Evolutionary conservation across 2,329 filamentous ascomycete genomes (phyloP).

Genomic region (Colletotrichum sp.): DNA sequence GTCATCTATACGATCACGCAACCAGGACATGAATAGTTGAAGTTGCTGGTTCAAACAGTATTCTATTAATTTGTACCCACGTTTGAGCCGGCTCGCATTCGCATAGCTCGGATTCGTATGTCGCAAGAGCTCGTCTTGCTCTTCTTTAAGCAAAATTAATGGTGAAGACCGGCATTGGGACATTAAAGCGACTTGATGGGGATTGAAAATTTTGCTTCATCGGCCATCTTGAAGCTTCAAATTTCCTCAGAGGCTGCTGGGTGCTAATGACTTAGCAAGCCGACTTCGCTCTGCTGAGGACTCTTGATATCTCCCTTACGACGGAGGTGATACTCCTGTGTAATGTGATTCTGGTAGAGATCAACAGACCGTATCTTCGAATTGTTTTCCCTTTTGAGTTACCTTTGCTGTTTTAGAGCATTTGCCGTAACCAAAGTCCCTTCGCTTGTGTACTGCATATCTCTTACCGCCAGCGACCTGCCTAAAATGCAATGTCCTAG

Average conservation of each 20-base stretch:
- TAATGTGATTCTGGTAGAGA: rapidly evolving
- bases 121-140: not conserved
- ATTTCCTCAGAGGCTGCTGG: not conserved
- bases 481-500: not conserved
- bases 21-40: not conserved
- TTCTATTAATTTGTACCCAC: not conserved
- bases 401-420: not conserved
- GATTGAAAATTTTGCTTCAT: not conserved
- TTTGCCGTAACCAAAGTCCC: not conserved
- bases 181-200: not conserved
- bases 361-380: not conserved
- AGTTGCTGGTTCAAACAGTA: not conserved
- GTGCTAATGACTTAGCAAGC: not conserved
- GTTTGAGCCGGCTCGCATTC: not conserved
- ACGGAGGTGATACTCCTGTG: not conserved
- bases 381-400: not conserved
- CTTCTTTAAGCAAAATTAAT: not conserved
- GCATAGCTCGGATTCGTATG: not conserved
- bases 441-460: not conserved
- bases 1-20: not conserved
- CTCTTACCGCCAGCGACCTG: not conserved
- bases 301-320: not conserved
- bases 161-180: not conserved
- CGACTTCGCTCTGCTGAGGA: not conserved
- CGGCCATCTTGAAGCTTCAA: not conserved